Evolutionary conservation across 202 grass and related monocot genomes (phyloP).

Genomic region (Musa balbisiana): DNA sequence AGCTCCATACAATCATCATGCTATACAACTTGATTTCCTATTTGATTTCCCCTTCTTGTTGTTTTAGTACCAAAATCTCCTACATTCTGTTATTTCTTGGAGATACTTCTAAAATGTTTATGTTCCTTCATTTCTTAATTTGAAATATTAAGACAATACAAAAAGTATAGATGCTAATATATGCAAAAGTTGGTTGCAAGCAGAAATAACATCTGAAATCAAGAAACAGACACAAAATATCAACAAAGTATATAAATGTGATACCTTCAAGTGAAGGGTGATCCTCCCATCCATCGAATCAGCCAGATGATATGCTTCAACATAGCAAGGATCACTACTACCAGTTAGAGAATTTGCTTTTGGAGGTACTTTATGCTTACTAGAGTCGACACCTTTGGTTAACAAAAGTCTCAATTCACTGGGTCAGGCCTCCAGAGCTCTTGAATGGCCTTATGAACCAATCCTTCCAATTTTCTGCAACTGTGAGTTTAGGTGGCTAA

Average conservation of each 20-base stretch:
- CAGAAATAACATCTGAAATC: not conserved
- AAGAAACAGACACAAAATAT: not conserved
- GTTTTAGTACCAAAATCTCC: too few species aligned
- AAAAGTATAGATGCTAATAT: too few species aligned
- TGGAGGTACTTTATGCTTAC: slow-evolving; percentile 71
- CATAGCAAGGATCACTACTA: slow-evolving; percentile 88
- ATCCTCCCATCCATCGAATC: slow-evolving; percentile 87
- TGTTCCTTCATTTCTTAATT: too few species aligned
- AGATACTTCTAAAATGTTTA: too few species aligned
- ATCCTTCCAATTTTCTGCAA: slow-evolving; percentile 93
- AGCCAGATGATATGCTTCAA: slow-evolving; percentile 90
- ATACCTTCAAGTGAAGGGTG: slow-evolving; percentile 83
- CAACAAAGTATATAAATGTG: not conserved
- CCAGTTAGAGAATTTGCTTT: slow-evolving; percentile 64
- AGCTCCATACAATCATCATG: too few species aligned
- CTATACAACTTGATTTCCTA: too few species aligned
- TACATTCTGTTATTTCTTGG: too few species aligned
- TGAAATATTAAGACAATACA: too few species aligned
- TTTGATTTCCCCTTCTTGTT: too few species aligned
- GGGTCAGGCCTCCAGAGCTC: slow-evolving; percentile 82
- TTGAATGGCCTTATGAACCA: slow-evolving; percentile 92
- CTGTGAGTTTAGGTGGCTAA: slow-evolving; percentile 95
- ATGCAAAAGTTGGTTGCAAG: too few species aligned
- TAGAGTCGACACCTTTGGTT: slow-evolving; percentile 61
- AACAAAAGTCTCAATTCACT: slow-evolving; percentile 70